Base-by-base conservation (phyloP, 208 protist species). In the Leishmania aethiopica region DNA sequence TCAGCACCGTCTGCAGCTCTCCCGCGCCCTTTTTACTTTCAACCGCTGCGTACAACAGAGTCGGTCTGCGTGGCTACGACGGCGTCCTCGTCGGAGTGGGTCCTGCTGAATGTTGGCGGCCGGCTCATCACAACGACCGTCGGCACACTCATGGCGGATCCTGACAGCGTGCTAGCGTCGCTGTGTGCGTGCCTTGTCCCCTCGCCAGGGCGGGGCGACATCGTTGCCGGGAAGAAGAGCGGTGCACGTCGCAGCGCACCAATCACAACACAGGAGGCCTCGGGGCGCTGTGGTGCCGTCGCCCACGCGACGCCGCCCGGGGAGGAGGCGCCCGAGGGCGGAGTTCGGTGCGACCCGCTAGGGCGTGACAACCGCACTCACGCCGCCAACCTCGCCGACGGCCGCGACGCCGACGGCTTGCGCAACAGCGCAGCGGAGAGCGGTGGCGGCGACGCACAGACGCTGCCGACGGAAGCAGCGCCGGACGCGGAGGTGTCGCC, bases 91-190 rank as follows among this genome's bases (percentile, higher is more conserved):
- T 28, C 69, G 7, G 91, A 95, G 22, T 97, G 93, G 92, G 93
- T 96, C 51, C 83, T 87, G 57, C 83, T 98, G 70, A 94, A 94
- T 82, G 93, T 98, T 25, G 93, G 95, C 57, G 95, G 95, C 3
- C 86, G 84, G 25, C 74, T 87, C 47, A 92, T 98, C 87, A 93
- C 85, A 7, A 96, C 95, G 22, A 98, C 93, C 22, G 57, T 95
- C 1, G 69, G 91, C 3, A 97, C 94, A 35, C 89, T 98, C 3
- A 93, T 84, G 71, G 70, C 87, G 0, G 92, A 96, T 47, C 88
- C 86, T 3, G 84, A 93, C 53, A 92, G 88, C 57, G 17, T 98
- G 35, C 84, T 98, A 35, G 86, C 87, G n/a, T 78, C 71, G 7
- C 85, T 94, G 10, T 87, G 83, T 49, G 75, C 73, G 40, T 84